These are phyloP conservation scores for Paraglomus occultum DNA, from an alignment of 192 early-diverging fungal species.

Conservation along the genomic window DNA sequence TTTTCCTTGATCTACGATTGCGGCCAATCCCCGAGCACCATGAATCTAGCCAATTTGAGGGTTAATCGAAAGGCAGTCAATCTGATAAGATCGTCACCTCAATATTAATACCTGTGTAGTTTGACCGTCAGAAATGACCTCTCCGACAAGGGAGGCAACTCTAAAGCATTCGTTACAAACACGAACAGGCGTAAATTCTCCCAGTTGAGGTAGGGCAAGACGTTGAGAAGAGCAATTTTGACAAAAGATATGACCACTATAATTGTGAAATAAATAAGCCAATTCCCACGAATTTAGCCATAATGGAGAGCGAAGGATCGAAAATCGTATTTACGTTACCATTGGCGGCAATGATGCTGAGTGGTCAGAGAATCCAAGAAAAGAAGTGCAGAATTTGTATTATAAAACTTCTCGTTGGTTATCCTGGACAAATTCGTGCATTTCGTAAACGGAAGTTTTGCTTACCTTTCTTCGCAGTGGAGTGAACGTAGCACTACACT, in stretches of 20 bases:
- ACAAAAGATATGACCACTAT: constrained; percentile 57
- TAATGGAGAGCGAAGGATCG: too few relatives aligned
- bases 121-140: constrained; percentile 53
- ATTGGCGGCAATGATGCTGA: constrained; percentile 61
- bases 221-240: constrained; percentile 52
- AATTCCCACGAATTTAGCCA: not conserved
- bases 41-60: constrained; percentile 33
- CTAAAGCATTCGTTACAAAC: constrained; percentile 57
- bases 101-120: constrained; percentile 46
- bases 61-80: not conserved
- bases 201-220: constrained; percentile 53
- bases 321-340: constrained; percentile 37
- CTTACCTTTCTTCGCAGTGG: constrained; percentile 7
- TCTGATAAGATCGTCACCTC: not conserved
- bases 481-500: not conserved
- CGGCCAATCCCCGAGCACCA: constrained; percentile 51
- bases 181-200: constrained; percentile 50
- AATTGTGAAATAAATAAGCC: not conserved
- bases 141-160: constrained; percentile 55
- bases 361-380: not conserved
- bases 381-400: not conserved
- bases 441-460: not conserved
- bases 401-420: not conserved
- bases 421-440: not conserved
- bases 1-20: constrained; percentile 50